Conservation (phyloP, 306 rosid genomes). For the Trifolium repens region DNA sequence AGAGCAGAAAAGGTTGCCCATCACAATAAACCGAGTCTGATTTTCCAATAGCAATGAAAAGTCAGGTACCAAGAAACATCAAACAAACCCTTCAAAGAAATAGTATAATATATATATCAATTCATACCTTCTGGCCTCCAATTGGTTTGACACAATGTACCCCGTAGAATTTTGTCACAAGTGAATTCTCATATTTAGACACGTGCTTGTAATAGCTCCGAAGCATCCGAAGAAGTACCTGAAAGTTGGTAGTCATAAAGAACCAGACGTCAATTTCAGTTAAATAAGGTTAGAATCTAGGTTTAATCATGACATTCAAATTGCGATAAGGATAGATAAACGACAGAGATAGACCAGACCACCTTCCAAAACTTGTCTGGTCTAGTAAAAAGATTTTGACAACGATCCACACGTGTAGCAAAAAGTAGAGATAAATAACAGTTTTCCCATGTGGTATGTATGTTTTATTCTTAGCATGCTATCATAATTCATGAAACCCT, state of each 20-base stretch:
- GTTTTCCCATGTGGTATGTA: slow-evolving; percentile 1
- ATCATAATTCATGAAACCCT: not conserved
- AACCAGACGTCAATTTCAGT: slow-evolving; percentile 19
- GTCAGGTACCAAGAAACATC: slow-evolving; percentile 23
- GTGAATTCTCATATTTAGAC: slow-evolving; percentile 75
- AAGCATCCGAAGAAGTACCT: slow-evolving; percentile 98
- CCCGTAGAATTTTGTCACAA: slow-evolving; percentile 89
- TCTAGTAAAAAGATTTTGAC: not conserved
- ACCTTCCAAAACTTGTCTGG: slow-evolving; percentile 3
- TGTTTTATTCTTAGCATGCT: not conserved
- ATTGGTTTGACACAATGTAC: slow-evolving; percentile 98
- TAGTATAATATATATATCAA: slow-evolving; percentile 13
- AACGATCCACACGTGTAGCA: not conserved
- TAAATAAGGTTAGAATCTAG: not conserved
- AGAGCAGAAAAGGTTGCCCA: slow-evolving; percentile 99
- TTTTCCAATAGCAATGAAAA: slow-evolving; percentile 33
- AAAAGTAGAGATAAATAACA: not conserved
- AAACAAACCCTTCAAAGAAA: slow-evolving; percentile 22
- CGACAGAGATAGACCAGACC: not conserved
- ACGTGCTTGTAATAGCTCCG: slow-evolving; percentile 82
- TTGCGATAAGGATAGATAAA: not conserved
- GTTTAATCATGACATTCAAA: not conserved
- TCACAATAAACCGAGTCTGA: slow-evolving; percentile 93
- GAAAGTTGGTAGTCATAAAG: slow-evolving; percentile 38
- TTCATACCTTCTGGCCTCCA: slow-evolving; percentile 89